Percentiles rank a stretch among this genome's conserved stretches.
These are phyloP conservation scores for Geotrichum reessii DNA, from an alignment of 1,139 yeast species.

Conservation along the genomic window DNA sequence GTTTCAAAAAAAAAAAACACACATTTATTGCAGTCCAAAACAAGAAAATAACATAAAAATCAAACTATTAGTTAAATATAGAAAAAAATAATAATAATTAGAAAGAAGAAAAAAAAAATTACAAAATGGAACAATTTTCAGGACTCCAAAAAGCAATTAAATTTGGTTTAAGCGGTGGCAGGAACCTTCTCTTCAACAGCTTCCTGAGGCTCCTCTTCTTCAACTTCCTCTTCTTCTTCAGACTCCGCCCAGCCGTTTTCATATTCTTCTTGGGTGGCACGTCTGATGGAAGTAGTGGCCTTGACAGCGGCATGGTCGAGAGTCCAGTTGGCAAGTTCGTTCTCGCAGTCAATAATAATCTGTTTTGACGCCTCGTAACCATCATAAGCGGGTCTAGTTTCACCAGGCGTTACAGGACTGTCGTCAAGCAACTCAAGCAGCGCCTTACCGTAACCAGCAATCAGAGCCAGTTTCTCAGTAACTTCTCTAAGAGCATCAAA, in stretches of 20 bases:
- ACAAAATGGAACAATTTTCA: no score
- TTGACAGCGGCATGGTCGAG: conserved; percentile 90
- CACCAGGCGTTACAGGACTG: conserved; percentile 97
- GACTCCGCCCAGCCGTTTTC: conserved; percentile 41
- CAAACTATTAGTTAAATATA: no score
- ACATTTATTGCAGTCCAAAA: no score
- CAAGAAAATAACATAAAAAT: no score
- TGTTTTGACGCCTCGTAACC: conserved; percentile 98
- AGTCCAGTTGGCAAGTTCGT: conserved; percentile 94
- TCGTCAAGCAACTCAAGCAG: conserved; percentile 91
- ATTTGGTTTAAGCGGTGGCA: neutral
- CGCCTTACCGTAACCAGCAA: conserved; percentile 98
- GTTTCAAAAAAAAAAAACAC: no score
- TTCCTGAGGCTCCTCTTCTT: conserved; percentile 8
- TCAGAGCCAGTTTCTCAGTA: conserved; percentile 91
- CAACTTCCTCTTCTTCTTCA: conserved; percentile 16
- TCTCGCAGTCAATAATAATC: conserved; percentile 95
- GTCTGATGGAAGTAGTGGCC: conserved; percentile 73
- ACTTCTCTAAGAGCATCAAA: conserved; percentile 94
- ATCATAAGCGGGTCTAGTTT: conserved; percentile 96
- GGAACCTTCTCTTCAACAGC: neutral
- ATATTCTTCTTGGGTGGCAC: conserved; percentile 16
- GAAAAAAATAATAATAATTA: no score
- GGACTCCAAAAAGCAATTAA: no score
- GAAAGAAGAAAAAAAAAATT: no score